These are phyloP conservation scores for Geoglossum glabrum DNA, from an alignment of 495 filamentous ascomycete species.

Conservation along the genomic window DNA sequence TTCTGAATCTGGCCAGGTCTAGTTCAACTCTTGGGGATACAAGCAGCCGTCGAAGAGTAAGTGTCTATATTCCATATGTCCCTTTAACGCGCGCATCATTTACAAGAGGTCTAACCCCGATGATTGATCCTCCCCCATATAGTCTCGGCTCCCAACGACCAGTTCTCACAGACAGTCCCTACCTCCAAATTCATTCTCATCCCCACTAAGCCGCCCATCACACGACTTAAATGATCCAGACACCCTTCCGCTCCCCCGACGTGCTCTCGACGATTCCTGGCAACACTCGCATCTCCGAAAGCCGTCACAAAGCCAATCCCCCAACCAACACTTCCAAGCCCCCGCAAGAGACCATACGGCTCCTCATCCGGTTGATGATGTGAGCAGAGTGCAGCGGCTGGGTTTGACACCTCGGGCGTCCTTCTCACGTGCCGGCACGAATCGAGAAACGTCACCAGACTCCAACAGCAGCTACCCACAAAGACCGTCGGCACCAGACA, in stretches of 20 bases:
- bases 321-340: background rate
- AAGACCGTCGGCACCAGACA: background rate
- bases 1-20: constrained; percentile 39
- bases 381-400: background rate
- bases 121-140: no score
- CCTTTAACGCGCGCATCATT: no score
- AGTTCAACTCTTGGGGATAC: constrained; percentile 28
- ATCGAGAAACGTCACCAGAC: background rate
- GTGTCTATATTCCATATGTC: constrained; percentile 7
- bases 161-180: constrained; percentile 12
- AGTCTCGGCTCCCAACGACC: constrained; percentile 12
- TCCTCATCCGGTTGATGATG: background rate
- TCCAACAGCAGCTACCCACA: background rate
- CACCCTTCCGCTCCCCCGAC: background rate
- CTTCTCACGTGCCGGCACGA: background rate
- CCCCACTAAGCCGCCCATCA: constrained; percentile 1
- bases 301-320: background rate
- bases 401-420: background rate
- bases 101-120: no score
- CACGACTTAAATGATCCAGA: background rate
- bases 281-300: background rate
- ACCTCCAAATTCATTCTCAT: constrained; percentile 8
- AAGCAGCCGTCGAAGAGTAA: constrained; percentile 25
- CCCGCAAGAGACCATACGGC: background rate
- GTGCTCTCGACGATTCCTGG: background rate